A percentile compares a stretch with the other conserved stretches of the same genome.
Conservation (phyloP, 73 alveolate genomes). For the Paramecium bursaria region DNA sequence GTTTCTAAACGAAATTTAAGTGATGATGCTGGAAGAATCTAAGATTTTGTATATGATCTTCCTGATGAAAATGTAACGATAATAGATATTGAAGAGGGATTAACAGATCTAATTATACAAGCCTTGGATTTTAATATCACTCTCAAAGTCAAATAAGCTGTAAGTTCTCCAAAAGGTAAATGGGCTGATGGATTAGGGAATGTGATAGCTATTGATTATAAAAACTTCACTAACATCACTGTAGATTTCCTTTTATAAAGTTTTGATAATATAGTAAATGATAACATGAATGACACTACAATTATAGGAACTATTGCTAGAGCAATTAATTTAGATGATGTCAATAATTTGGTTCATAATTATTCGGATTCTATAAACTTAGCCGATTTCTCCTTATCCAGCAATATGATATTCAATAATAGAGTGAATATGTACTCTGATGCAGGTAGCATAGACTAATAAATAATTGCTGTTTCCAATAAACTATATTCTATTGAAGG, state of each 20-base stretch:
- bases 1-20: too few relatives aligned
- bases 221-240: too few relatives aligned
- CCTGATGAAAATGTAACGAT: not conserved
- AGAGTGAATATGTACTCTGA: conserved; percentile 41
- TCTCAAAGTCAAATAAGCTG: not conserved
- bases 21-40: too few relatives aligned
- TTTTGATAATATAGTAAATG: conserved; percentile 41
- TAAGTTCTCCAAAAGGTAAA: conserved; percentile 37
- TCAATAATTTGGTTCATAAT: not conserved
- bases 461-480: conserved; percentile 28
- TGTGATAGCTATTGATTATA: too few relatives aligned
- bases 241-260: not conserved
- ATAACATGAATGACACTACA: not conserved
- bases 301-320: conserved; percentile 46
- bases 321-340: conserved; percentile 2
- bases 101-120: not conserved
- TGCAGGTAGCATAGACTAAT: not conserved
- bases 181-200: conserved; percentile 52
- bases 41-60: too few relatives aligned
- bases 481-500: not conserved
- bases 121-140: not conserved
- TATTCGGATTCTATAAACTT: not conserved
- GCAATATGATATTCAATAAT: conserved; percentile 34
- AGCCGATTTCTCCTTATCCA: conserved; percentile 40
- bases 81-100: conserved; percentile 27